Evolutionary conservation across 768 basidiomycete genomes (phyloP).

Genomic region (Agrocybe pediades): DNA sequence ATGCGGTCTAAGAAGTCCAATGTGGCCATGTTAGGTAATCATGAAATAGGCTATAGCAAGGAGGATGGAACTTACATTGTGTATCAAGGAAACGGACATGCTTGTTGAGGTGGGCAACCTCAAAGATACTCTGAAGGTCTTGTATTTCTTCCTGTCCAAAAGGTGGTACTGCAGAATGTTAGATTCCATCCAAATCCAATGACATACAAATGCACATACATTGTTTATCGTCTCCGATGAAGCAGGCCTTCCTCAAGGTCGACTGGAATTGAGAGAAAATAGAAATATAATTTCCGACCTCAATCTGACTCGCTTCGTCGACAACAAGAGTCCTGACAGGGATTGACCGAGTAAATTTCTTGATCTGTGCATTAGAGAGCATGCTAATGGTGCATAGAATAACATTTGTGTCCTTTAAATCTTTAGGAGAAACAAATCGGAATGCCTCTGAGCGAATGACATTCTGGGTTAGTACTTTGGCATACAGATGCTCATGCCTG

Average conservation of each 20-base stretch:
- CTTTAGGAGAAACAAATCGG: conserved; percentile 9
- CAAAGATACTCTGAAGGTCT: conserved; percentile 76
- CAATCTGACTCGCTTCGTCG: conserved; percentile 72
- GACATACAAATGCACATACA: conserved; percentile 38
- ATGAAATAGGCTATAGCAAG: conserved; percentile 3
- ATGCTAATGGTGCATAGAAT: conserved; percentile 79
- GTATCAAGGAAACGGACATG: conserved; percentile 61
- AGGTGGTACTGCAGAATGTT: conserved; percentile 63
- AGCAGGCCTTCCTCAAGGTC: conserved; percentile 52
- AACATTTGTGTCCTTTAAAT: conserved; percentile 48
- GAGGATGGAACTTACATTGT: conserved; percentile 65
- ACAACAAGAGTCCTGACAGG: conserved; percentile 55
- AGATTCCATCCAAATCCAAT: conserved; percentile 14
- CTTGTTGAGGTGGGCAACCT: conserved; percentile 58
- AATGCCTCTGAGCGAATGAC: conserved; percentile 54
- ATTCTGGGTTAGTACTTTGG: conserved; percentile 42
- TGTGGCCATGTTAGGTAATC: neutral
- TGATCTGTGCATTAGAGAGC: conserved; percentile 50
- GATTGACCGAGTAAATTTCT: conserved; percentile 33
- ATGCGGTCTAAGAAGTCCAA: conserved; percentile 62
- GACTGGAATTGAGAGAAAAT: conserved; percentile 37
- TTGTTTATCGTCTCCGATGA: conserved; percentile 71
- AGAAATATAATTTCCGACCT: conserved; percentile 52
- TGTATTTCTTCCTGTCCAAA: conserved; percentile 71
- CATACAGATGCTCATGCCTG: conserved; percentile 85